Base-by-base conservation (phyloP, 2,329 filamentous ascomycete species). In the Hymenoscyphus fraxineus region DNA sequence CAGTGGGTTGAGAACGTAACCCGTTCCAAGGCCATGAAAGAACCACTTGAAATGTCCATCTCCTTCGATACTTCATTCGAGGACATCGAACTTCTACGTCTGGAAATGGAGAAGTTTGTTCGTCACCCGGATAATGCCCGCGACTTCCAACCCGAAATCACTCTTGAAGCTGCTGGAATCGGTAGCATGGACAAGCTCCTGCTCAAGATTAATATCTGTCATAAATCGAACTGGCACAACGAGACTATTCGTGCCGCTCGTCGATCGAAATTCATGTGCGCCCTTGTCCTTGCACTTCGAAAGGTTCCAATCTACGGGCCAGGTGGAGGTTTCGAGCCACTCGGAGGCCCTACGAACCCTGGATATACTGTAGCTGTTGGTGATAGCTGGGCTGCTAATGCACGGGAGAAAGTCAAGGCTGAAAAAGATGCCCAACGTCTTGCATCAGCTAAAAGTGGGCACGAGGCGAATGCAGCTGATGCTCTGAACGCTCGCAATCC, bases 191-290 rank as follows among this genome's bases (percentile, higher is more conserved):
- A 96, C 78, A 97, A 97, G 80, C 82, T 98, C 60, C 85, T 90
- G 71, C 85, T 99, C 63, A 87, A 88, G 72, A 83, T 97, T 47
- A 88, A 91, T 72, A 93, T 97, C 74, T 88, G 90, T 73, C 93
- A 98, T 82, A 98, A 98, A 80, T 92, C 89, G 64, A 95, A 94
- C 79, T 94, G 91, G 91, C 87, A 92, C 70, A 93, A 97, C 77
- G 94, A 97, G 70, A 83, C 85, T 1, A 84, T 97, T 51, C 90
- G 93, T 51, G 88, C 89, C 19, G 85, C 89, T 6, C 88, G 93
- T 61, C 88, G 94, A 66, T 96, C 91, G 76, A 98, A 97, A 78
- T 98, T 99, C 80, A 96, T 98, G 88, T 97, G 93, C 74, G 95
- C 95, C 0, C 81, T 99, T 65, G 88, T 95, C 4, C 78, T 93